Evolutionary conservation across 2,329 filamentous ascomycete species (phyloP).

Genomic region (Teratosphaeria destructans): DNA sequence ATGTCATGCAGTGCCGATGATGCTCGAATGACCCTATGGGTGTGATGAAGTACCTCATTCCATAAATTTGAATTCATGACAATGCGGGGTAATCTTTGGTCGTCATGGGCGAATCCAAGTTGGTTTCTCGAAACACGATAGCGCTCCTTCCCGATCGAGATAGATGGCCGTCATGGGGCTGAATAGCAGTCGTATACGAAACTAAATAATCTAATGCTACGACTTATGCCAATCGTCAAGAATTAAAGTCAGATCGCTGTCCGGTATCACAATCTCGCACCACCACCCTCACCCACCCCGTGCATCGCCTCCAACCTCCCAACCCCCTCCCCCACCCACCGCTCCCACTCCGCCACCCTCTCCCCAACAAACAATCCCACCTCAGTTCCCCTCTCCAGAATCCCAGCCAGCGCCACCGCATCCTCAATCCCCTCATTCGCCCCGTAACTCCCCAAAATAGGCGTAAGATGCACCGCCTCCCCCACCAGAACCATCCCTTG

Average conservation of each 20-base stretch:
- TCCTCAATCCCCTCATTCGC: conserved; percentile 32
- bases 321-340: background rate
- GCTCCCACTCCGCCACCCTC: background rate
- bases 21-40: background rate
- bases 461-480: conserved; percentile 31
- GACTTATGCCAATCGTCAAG: too few species aligned
- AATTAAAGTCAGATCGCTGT: too few species aligned
- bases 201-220: too few species aligned
- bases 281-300: background rate
- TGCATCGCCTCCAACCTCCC: background rate
- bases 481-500: conserved; percentile 27
- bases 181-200: background rate
- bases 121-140: background rate
- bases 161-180: background rate
- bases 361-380: background rate
- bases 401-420: conserved; percentile 24
- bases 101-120: background rate
- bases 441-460: conserved; percentile 30
- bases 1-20: background rate
- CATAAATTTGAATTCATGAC: background rate
- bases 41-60: too few species aligned
- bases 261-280: background rate
- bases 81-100: background rate
- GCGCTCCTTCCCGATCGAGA: background rate
- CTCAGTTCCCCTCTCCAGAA: background rate